A percentile compares a stretch with the other conserved stretches of the same genome.
Conservation (phyloP, 192 early-diverging fungal species). For the Coemansia sp. region DNA sequence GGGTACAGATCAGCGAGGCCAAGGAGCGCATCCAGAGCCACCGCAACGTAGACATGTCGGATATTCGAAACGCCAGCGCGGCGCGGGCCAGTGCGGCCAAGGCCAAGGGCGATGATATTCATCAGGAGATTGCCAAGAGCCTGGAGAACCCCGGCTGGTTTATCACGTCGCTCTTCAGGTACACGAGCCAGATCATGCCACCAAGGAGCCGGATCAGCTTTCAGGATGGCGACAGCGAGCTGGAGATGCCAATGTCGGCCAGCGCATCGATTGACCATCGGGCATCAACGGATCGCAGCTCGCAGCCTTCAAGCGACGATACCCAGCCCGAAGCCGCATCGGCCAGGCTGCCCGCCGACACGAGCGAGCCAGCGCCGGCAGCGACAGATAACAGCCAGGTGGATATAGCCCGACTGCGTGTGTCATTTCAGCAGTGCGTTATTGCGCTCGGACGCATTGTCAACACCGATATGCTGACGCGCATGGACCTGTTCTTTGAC, state of each 20-base stretch:
- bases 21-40: slow-evolving; percentile 38
- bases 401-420: slow-evolving; percentile 13
- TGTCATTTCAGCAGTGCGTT: slow-evolving; percentile 77
- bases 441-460: slow-evolving; percentile 71
- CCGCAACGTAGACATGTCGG: slow-evolving; percentile 21
- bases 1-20: slow-evolving; percentile 49
- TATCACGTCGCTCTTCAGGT: slow-evolving; percentile 42
- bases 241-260: background rate
- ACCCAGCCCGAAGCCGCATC: background rate
- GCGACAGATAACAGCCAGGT: background rate
- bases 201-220: slow-evolving; percentile 21
- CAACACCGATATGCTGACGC: slow-evolving; percentile 71
- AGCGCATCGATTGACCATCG: background rate
- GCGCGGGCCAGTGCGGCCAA: background rate
- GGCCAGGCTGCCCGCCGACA: background rate
- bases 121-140: slow-evolving; percentile 25
- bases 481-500: slow-evolving; percentile 77
- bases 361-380: background rate
- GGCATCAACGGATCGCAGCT: background rate
- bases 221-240: slow-evolving; percentile 13
- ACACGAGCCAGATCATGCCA: slow-evolving; percentile 27
- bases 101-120: slow-evolving; percentile 27
- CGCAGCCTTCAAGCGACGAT: background rate
- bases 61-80: slow-evolving; percentile 5
- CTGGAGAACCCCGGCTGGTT: slow-evolving; percentile 52